Evolutionary conservation across 78 protist genomes (phyloP).

Genomic region (Anaeramoeba ignava): DNA sequence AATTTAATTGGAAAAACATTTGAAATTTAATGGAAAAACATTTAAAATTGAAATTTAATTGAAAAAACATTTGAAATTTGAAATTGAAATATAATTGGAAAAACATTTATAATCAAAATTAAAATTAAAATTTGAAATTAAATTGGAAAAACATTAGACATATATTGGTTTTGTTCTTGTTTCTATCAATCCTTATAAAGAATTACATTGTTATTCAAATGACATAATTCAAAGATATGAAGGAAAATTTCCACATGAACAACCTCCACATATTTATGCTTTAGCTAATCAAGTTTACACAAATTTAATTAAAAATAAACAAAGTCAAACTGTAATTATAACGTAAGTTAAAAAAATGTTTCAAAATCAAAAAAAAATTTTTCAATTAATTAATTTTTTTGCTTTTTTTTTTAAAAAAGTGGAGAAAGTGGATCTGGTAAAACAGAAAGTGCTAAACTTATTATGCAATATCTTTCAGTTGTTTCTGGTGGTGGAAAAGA

Average conservation of each 20-base stretch:
- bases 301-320: neutral
- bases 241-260: neutral
- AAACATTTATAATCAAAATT: no score
- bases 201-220: neutral
- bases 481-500: slow-evolving; percentile 51
- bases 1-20: no score
- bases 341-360: neutral
- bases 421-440: slow-evolving; percentile 92
- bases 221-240: neutral
- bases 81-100: no score
- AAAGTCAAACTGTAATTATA: neutral
- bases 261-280: slow-evolving; percentile 27
- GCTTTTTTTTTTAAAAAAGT: slow-evolving; percentile 51
- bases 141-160: no score
- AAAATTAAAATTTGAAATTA: no score
- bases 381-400: slow-evolving; percentile 9
- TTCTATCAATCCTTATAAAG: neutral
- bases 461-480: slow-evolving; percentile 73
- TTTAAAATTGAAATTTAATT: no score
- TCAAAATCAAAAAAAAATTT: neutral
- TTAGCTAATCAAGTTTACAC: slow-evolving; percentile 24
- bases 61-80: no score
- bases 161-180: neutral
- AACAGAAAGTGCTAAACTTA: slow-evolving; percentile 82
- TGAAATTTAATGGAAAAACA: no score